Evolutionary conservation across 352 stramenopile genomes (phyloP), one percentile per base, ranked within the genome.

Genomic region (Phytopythium litorale): DNA sequence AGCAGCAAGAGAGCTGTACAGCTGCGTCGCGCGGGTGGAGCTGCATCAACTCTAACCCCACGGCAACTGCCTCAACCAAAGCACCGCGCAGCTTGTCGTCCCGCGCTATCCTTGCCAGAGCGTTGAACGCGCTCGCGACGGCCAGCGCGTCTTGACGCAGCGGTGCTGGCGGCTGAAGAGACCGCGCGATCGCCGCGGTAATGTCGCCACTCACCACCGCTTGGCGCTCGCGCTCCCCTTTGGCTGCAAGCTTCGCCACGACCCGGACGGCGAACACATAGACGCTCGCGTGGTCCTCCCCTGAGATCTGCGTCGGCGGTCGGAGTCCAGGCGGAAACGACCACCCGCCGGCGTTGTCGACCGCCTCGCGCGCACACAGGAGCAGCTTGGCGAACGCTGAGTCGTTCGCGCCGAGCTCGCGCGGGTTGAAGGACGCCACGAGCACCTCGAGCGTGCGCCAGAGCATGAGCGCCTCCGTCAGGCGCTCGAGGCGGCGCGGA

Each of bases 371-470:
- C 28, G 71, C 58, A 13, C 76, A 86, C 0, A 66, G 72, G 19
- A 90, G 49, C 42, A 75, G 50, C 16, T 75, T 85, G 9, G 64
- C 67, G 59, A 88, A 87, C 1, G 56, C 49, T 4, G 67, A 61
- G 42, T 86, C 72, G 1, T 70, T 67, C 21, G 79, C 66, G 16
- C 46, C 38, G 5, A 87, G 48, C 13, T 88, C 74, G 12, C 67
- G 54, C 2, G 70, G 32, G 13, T 67, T 72, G 33, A 72, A 37
- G 0, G 78, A 82, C 9, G 66, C 60, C 23, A 87, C 11, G 30
- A 84, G 63, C 38, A 79, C 72, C 32, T 87, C 77, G 11, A 90
- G 63, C 15, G 77, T 73, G 12, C 71, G 70, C 81, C 81, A 90
- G 3, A 88, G 64, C 56, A 75, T 73, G n/a, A 73, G 71, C 3